A percentile compares a stretch with the other conserved stretches of the same genome.
phyloP scores from a whole-genome alignment of 352 stramenopile genomes.

The Hyaloperonospora arabidopsidis region DNA sequence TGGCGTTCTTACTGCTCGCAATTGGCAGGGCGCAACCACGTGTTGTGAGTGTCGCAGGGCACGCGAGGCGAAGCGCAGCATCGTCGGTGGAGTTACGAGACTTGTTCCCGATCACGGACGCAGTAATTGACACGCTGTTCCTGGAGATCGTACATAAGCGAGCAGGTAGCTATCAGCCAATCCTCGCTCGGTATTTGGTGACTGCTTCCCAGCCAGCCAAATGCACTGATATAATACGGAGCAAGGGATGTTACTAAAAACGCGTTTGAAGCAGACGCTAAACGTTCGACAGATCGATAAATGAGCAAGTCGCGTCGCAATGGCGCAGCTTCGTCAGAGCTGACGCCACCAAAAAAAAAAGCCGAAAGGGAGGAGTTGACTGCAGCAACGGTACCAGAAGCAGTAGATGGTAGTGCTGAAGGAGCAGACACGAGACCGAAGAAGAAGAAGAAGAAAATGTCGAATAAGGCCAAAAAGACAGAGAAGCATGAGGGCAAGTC shows the following conservation, averaged over 20 bases:
- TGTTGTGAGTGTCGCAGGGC: slow-evolving; percentile 21
- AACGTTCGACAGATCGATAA: slow-evolving; percentile 30
- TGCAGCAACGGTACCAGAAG: slow-evolving; percentile 11
- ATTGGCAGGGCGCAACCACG: slow-evolving; percentile 3
- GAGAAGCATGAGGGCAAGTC: slow-evolving; percentile 13
- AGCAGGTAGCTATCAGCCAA: slow-evolving; percentile 18
- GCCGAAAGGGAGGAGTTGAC: slow-evolving; percentile 11
- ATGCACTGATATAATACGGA: slow-evolving; percentile 6
- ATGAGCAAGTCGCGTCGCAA: slow-evolving; percentile 34
- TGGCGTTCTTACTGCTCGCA: slow-evolving; percentile 2
- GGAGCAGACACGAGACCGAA: slow-evolving; percentile 6
- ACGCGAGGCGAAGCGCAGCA: slow-evolving; percentile 30
- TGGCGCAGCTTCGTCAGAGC: slow-evolving; percentile 12
- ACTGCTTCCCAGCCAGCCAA: slow-evolving; percentile 38
- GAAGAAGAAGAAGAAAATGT: slow-evolving; percentile 29
- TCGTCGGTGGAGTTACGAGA: slow-evolving; percentile 1
- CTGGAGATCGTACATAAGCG: slow-evolving; percentile 20
- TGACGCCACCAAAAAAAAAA: slow-evolving; percentile 13
- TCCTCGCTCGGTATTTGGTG: slow-evolving; percentile 14
- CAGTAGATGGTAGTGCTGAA: not conserved
- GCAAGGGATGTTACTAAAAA: slow-evolving; percentile 3
- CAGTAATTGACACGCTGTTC: not conserved
- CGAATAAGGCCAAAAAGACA: slow-evolving; percentile 35
- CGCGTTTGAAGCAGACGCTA: slow-evolving; percentile 7
- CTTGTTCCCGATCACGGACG: no score